These are phyloP conservation scores for Pinus tabuliformis DNA, from an alignment of 75 land plant species.

Conservation along the genomic window DNA sequence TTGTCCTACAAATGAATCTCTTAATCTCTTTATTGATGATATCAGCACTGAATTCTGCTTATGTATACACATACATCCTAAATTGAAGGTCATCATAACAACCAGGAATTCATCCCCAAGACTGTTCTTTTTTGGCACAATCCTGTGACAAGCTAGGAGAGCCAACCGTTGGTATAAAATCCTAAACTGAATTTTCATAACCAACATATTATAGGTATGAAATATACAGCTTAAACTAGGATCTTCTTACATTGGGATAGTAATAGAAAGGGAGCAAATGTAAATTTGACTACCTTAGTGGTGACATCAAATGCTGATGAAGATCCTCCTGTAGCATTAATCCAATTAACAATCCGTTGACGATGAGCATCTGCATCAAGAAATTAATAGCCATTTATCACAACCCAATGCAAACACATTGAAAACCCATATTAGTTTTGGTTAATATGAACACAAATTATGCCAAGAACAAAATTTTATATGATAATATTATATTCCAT, in stretches of 20 bases:
- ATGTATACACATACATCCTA: no score
- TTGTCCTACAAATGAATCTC: no score
- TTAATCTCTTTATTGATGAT: no score
- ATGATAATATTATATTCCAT: neutral
- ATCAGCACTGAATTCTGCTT: no score
- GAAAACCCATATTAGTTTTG: neutral
- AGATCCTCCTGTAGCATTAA: slow-evolving; percentile 83
- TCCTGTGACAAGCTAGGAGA: no score
- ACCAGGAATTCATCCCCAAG: no score
- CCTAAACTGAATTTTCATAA: no score
- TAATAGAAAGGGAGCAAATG: neutral
- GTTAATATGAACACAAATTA: neutral
- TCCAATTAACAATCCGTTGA: slow-evolving; percentile 79
- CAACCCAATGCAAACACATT: neutral
- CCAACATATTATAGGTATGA: no score
- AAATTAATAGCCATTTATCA: neutral
- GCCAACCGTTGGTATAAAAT: no score
- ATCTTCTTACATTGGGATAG: neutral
- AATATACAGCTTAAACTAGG: neutral
- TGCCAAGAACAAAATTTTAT: neutral
- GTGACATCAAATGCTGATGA: slow-evolving; percentile 90
- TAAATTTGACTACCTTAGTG: slow-evolving; percentile 53
- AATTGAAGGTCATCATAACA: no score
- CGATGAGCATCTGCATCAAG: slow-evolving; percentile 63
- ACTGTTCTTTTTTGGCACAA: no score